Evolutionary conservation across 176 grass and related monocot genomes (phyloP).

Genomic region (Oryza brachyantha): DNA sequence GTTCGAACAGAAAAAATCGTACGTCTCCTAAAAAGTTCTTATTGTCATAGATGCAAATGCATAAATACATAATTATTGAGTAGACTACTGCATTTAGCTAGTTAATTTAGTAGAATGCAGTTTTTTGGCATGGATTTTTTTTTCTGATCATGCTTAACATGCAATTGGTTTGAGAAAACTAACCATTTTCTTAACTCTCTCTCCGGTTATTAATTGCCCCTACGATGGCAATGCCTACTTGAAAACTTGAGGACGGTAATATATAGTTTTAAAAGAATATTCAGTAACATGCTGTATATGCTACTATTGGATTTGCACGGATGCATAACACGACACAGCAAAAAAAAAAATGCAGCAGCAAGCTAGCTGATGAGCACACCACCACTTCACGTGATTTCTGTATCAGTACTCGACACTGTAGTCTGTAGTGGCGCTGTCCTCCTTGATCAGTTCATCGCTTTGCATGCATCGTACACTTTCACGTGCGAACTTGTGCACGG

Average conservation of each 20-base stretch:
- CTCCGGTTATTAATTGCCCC: neutral
- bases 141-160: neutral
- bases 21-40: neutral
- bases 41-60: too few species aligned
- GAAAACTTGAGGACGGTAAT: too few species aligned
- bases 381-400: conserved; percentile 29
- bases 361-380: neutral
- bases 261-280: neutral
- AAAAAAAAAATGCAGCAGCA: neutral
- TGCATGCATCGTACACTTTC: conserved; percentile 19
- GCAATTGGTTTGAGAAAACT: too few species aligned
- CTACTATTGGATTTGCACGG: neutral
- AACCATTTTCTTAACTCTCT: neutral
- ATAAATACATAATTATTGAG: neutral
- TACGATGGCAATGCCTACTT: neutral
- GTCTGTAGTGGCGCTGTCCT: neutral
- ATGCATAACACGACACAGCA: conserved; percentile 3
- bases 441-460: neutral
- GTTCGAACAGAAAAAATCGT: too few species aligned
- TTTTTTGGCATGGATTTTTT: neutral
- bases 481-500: conserved; percentile 21
- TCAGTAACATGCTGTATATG: neutral
- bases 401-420: conserved; percentile 2
- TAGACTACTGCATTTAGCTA: neutral
- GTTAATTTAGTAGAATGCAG: neutral